A percentile compares a stretch with the other conserved stretches of the same genome.
phyloP scores from a whole-genome alignment of 768 basidiomycete genomes.

The Tricholoma saponaceum region DNA sequence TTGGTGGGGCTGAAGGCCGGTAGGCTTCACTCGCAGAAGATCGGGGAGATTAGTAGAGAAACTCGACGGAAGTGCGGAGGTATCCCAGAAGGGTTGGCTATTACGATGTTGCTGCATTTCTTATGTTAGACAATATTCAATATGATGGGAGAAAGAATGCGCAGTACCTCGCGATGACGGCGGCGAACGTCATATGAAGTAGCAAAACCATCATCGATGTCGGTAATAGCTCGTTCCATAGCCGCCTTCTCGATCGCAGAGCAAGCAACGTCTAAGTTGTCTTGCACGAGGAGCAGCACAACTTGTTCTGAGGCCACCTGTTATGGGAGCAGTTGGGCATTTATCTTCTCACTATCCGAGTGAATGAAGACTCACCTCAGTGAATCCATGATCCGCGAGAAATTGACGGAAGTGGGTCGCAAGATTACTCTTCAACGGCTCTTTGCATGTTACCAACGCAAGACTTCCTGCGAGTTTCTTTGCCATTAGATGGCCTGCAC shows the following conservation, averaged over 20 bases:
- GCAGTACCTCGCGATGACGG: conserved; percentile 77
- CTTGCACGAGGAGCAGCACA: conserved; percentile 73
- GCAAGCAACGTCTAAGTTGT: conserved; percentile 93
- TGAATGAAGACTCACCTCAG: conserved; percentile 48
- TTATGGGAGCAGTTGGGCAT: background rate
- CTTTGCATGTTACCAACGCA: conserved; percentile 97
- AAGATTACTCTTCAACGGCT: conserved; percentile 90
- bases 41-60: conserved; percentile 80
- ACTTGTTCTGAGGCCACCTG: conserved; percentile 74
- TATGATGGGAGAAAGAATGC: background rate
- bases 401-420: conserved; percentile 83
- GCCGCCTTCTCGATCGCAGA: conserved; percentile 95
- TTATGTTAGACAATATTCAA: background rate
- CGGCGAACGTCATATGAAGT: conserved; percentile 79
- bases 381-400: conserved; percentile 84
- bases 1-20: conserved; percentile 80
- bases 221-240: conserved; percentile 90
- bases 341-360: background rate
- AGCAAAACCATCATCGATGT: conserved; percentile 88
- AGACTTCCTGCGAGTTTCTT: conserved; percentile 95
- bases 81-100: conserved; percentile 87
- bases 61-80: conserved; percentile 62
- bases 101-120: conserved; percentile 47
- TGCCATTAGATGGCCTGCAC: conserved; percentile 93
- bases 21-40: conserved; percentile 78